Evolutionary conservation across 1,284 basidiomycete genomes (phyloP).

Genomic region (Macrocystidia cucumis): DNA sequence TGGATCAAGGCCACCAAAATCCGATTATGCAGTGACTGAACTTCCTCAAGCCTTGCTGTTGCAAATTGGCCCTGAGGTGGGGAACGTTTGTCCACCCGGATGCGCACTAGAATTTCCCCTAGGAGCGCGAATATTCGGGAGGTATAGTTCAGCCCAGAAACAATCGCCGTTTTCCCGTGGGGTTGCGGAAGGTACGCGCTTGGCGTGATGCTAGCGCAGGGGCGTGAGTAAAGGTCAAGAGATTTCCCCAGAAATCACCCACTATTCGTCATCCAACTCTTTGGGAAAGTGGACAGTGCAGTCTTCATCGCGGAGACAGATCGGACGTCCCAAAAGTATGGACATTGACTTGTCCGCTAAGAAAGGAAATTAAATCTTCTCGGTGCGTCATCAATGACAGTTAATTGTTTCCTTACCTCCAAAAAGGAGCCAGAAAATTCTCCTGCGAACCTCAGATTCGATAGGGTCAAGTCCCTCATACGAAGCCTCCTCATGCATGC

Average conservation of each 20-base stretch:
- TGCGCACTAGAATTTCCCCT: constrained; percentile 77
- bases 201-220: constrained; percentile 73
- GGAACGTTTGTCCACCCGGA: constrained; percentile 77
- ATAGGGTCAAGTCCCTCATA: constrained; percentile 78
- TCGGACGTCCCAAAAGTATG: constrained; percentile 71
- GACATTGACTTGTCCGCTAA: constrained; percentile 85
- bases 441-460: constrained; percentile 74
- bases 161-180: constrained; percentile 72
- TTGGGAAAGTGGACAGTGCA: constrained; percentile 81
- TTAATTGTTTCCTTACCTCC: constrained; percentile 70
- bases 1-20: constrained; percentile 65
- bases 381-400: neutral
- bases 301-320: constrained; percentile 80
- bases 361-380: constrained; percentile 6
- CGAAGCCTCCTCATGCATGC: constrained; percentile 77
- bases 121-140: constrained; percentile 79
- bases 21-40: constrained; percentile 66
- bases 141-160: constrained; percentile 81
- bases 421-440: constrained; percentile 82
- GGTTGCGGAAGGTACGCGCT: constrained; percentile 77
- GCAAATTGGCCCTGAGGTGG: constrained; percentile 78
- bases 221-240: constrained; percentile 11
- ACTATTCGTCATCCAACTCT: constrained; percentile 83
- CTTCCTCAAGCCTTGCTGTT: constrained; percentile 72
- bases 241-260: constrained; percentile 36